Evolutionary conservation across 2,329 filamentous ascomycete species (phyloP).

Genomic region (Alternaria metachromatica): DNA sequence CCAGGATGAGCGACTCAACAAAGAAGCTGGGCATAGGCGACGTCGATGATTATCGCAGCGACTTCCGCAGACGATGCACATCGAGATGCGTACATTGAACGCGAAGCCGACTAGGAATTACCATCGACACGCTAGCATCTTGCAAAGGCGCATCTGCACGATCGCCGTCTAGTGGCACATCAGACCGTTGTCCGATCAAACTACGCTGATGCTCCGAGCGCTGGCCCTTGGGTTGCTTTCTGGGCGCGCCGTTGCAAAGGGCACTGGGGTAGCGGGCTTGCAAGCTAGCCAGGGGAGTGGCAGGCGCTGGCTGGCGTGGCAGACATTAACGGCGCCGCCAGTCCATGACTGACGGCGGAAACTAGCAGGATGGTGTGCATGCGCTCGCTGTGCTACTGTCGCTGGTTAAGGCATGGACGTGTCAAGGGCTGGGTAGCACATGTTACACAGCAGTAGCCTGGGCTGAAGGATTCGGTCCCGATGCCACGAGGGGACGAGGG

Average conservation of each 20-base stretch:
- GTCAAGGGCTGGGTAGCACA: slow-evolving; percentile 15
- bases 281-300: slow-evolving; percentile 26
- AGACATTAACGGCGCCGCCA: slow-evolving; percentile 28
- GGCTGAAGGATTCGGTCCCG: slow-evolving; percentile 22
- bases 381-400: slow-evolving; percentile 21
- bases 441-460: slow-evolving; percentile 41
- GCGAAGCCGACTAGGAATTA: slow-evolving; percentile 1
- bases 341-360: slow-evolving; percentile 43
- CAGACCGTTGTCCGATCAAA: slow-evolving; percentile 27
- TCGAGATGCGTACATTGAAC: not conserved
- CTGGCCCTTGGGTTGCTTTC: slow-evolving; percentile 14
- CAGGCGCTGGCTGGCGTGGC: slow-evolving; percentile 27
- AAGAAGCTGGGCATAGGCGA: slow-evolving; percentile 3
- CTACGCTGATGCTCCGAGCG: slow-evolving; percentile 12
- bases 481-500: slow-evolving; percentile 20
- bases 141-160: slow-evolving; percentile 26
- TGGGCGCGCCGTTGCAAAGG: slow-evolving; percentile 19
- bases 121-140: slow-evolving; percentile 28
- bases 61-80: not conserved
- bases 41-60: not conserved
- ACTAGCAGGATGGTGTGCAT: slow-evolving; percentile 39
- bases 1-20: slow-evolving; percentile 12
- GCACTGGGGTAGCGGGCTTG: slow-evolving; percentile 18
- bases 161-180: slow-evolving; percentile 36
- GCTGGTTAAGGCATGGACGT: slow-evolving; percentile 37